A percentile compares a stretch with the other conserved stretches of the same genome.
These are phyloP conservation scores for Solanum appendiculatum DNA, from an alignment of 257 asterid genomes.

Conservation along the genomic window DNA sequence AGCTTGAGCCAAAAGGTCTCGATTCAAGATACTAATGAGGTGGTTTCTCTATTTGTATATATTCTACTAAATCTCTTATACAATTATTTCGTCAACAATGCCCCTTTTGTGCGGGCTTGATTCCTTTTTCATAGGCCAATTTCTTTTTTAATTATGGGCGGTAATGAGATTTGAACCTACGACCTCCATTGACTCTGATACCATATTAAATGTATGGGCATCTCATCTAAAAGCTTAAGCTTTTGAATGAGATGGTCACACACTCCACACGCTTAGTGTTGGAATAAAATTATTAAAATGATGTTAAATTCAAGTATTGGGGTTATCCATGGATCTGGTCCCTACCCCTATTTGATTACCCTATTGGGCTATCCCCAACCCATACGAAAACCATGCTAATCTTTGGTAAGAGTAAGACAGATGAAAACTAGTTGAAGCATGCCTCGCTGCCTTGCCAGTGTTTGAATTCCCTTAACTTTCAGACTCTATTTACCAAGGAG, in stretches of 20 bases:
- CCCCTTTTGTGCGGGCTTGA: not conserved
- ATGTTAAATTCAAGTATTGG: not conserved
- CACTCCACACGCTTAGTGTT: not conserved
- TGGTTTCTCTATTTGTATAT: not conserved
- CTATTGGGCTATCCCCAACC: not conserved
- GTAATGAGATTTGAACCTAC: not conserved
- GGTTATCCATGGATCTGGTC: too few relatives aligned
- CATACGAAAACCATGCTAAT: not conserved
- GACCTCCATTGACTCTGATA: not conserved
- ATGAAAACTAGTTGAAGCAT: not conserved
- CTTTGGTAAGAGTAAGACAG: not conserved
- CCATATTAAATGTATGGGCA: not conserved
- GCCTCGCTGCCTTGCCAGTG: not conserved
- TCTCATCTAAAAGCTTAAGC: not conserved
- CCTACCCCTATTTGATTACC: too few relatives aligned
- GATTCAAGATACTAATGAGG: not conserved
- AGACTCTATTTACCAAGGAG: not conserved
- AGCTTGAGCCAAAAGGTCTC: not conserved
- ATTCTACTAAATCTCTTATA: not conserved
- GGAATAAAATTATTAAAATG: not conserved
- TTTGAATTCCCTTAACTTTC: not conserved
- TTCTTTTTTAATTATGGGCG: not conserved
- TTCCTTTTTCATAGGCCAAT: not conserved
- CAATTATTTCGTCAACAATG: not conserved
- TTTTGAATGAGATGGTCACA: not conserved